Evolutionary conservation across 1,284 basidiomycete genomes (phyloP), one percentile per base, ranked within the genome.

Genomic region (Coriolopsis trogii): DNA sequence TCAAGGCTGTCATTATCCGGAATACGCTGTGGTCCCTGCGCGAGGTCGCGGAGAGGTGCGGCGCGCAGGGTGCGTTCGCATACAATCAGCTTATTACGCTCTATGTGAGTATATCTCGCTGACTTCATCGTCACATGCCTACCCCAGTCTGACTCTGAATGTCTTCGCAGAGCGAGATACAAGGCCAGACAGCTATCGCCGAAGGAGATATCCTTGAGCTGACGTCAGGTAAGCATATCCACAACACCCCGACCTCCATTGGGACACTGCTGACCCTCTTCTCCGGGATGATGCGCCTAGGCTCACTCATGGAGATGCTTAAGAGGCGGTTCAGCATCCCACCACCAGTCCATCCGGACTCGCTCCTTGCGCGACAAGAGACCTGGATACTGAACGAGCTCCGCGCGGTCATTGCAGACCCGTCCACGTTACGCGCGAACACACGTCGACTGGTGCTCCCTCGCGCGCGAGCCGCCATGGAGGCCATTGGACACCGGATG

Each of bases 401-500:
- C 5, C 36, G 36, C 3, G 40, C 31, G 4, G 25, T 62, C 20
- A 29, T 61, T 7, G 41, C 28, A 15, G 18, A 37, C 13, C 33
- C 46, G 6, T 49, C 45, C n/a, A 41, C 47, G 6, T 63, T 62
- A 31, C 62, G 66, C 34, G 54, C n/a, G 54, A 18, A 51, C 51
- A 3, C 56, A 52, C 15, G 56, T 63, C 51, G 50, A 0, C 52
- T 64, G n/a, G 52, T 70, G 4, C 58, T 71, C 13, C 67, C 68
- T 0, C 53, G 53, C 16, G 58, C 60, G 41, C 55, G 61, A 24
- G 41, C 46, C 3, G 47, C 62, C 20, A 49, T 71, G 21, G 51
- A 62, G 28, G 63, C 67, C 15, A 67, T 71, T 31, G 69, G 70
- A 2, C 61, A 67, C 33, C 61, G 69, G 20, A 60, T 69, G 50